These are phyloP conservation scores for Barbatosphaeria neglecta DNA, from an alignment of 495 filamentous ascomycete species.

Conservation along the genomic window DNA sequence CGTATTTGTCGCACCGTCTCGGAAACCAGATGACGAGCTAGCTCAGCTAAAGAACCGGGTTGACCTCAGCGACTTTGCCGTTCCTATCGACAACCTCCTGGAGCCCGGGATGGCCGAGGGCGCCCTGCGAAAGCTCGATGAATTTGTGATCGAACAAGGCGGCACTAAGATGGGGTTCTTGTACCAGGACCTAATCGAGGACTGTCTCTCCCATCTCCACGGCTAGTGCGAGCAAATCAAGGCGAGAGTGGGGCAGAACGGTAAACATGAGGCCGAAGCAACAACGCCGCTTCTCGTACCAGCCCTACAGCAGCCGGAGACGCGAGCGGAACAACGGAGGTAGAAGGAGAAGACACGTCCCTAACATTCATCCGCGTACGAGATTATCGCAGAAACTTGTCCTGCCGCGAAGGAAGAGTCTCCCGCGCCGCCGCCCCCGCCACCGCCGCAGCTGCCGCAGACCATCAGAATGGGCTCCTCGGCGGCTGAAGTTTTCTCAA, in stretches of 20 bases:
- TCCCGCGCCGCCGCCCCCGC: background rate
- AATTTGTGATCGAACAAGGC: slow-evolving; percentile 19
- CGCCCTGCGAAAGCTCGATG: slow-evolving; percentile 18
- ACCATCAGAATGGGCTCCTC: slow-evolving; percentile 14
- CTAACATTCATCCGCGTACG: slow-evolving; percentile 14
- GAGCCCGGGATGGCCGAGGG: slow-evolving; percentile 20
- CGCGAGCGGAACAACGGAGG: slow-evolving; percentile 11
- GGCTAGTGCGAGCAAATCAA: slow-evolving; percentile 6
- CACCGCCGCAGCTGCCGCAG: background rate
- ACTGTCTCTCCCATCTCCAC: too few relatives aligned
- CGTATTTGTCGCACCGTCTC: slow-evolving; percentile 13
- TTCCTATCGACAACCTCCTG: slow-evolving; percentile 23
- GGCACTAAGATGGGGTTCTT: too few relatives aligned
- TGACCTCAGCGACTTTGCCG: slow-evolving; percentile 18
- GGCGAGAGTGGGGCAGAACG: slow-evolving; percentile 1
- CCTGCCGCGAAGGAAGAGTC: background rate
- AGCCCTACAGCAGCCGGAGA: slow-evolving; percentile 2
- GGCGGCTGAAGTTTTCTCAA: slow-evolving; percentile 17
- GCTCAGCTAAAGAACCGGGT: slow-evolving; percentile 14
- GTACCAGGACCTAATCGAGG: too few relatives aligned
- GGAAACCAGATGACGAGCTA: slow-evolving; percentile 15
- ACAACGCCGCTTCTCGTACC: slow-evolving; percentile 1
- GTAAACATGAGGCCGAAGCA: background rate
- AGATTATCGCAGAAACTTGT: slow-evolving; percentile 15
- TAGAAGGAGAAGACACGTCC: slow-evolving; percentile 27